Evolutionary conservation across 768 basidiomycete genomes (phyloP).

Genomic region (Cyclocybe cylindracea): DNA sequence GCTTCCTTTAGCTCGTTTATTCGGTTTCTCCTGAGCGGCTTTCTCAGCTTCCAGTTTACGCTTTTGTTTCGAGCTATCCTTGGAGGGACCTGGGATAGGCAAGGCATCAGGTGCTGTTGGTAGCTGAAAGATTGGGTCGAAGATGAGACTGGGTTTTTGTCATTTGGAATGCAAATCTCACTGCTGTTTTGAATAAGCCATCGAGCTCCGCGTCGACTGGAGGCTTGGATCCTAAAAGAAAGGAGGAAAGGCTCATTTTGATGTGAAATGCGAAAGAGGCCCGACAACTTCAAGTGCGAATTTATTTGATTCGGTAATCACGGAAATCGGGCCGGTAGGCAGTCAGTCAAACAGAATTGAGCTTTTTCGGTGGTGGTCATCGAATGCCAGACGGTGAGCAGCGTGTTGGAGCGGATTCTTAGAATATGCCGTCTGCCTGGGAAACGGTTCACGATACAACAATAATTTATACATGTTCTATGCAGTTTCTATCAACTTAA

Average conservation of each 20-base stretch:
- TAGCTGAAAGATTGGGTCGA: conserved; percentile 10
- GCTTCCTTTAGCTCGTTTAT: conserved; percentile 28
- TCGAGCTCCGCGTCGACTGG: conserved; percentile 63
- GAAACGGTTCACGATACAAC: too few relatives aligned
- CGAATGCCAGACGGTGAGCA: too few relatives aligned
- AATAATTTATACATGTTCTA: too few relatives aligned
- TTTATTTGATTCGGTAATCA: too few relatives aligned
- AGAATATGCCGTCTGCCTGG: too few relatives aligned
- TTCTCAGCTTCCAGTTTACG: conserved; percentile 29
- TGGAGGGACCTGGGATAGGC: conserved; percentile 23
- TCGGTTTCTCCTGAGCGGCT: conserved; percentile 3
- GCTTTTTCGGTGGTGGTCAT: too few relatives aligned
- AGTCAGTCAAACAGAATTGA: too few relatives aligned
- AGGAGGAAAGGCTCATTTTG: conserved; percentile 56
- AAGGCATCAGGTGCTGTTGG: conserved; percentile 3
- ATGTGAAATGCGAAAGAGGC: background rate
- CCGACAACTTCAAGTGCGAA: too few relatives aligned
- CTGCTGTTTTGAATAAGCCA: conserved; percentile 56
- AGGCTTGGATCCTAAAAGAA: conserved; percentile 45
- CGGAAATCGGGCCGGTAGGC: too few relatives aligned
- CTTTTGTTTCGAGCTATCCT: conserved; percentile 25
- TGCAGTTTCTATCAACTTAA: conserved; percentile 15
- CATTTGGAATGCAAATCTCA: conserved; percentile 2
- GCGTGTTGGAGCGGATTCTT: too few relatives aligned
- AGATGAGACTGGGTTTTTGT: background rate